Percentiles rank a stretch among this genome's conserved stretches.
These are phyloP conservation scores for Chenopodium formosanum DNA, from an alignment of 148 eudicot genomes.

Conservation along the genomic window DNA sequence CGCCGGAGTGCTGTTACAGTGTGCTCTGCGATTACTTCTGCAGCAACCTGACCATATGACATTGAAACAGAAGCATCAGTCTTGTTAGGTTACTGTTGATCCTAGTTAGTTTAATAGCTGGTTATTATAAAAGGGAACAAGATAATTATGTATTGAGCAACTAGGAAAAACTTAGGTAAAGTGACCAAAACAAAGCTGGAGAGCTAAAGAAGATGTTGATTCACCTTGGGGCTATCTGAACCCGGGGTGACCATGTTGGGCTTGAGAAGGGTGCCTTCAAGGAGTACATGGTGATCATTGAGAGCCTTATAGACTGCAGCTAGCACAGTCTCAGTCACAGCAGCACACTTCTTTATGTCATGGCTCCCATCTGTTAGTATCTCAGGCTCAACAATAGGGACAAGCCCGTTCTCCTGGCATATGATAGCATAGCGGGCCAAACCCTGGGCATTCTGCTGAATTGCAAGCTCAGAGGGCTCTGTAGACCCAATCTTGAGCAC, in stretches of 20 bases:
- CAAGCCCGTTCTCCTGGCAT: constrained; percentile 87
- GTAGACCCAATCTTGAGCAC: constrained; percentile 80
- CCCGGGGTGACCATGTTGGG: constrained; percentile 99
- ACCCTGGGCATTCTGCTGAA: constrained; percentile 90
- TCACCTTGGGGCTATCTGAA: constrained; percentile 76
- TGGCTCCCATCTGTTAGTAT: constrained; percentile 73
- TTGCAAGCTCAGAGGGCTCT: constrained; percentile 79
- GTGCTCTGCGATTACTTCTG: constrained; percentile 83
- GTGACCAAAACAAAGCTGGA: background rate
- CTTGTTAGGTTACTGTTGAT: background rate
- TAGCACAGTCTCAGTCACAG: constrained; percentile 71
- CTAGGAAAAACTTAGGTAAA: background rate
- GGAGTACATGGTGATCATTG: constrained; percentile 85
- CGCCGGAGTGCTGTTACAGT: constrained; percentile 71
- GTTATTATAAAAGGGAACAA: background rate
- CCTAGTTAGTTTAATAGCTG: background rate
- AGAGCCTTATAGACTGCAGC: constrained; percentile 87
- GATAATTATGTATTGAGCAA: background rate
- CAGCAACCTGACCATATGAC: constrained; percentile 47
- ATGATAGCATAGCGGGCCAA: constrained; percentile 85
- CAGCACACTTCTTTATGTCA: constrained; percentile 79
- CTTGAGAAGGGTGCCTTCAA: constrained; percentile 90
- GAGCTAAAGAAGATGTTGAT: background rate
- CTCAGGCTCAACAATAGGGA: constrained; percentile 89
- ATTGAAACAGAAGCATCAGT: background rate